Evolutionary conservation across 2,329 filamentous ascomycete species (phyloP).

Genomic region (Macroventuria anomochaeta): DNA sequence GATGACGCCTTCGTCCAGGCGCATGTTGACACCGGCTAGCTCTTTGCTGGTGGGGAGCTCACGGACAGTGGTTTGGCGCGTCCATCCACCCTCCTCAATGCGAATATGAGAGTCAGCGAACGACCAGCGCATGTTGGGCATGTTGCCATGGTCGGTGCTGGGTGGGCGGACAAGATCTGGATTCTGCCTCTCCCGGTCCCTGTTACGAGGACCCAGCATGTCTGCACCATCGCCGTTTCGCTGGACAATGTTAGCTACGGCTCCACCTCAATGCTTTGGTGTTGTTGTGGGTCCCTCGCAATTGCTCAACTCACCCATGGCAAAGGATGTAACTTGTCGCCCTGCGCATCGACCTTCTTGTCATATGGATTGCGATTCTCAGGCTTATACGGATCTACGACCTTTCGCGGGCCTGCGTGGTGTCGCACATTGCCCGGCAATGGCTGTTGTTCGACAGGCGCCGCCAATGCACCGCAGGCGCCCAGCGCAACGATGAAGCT

Average conservation of each 20-base stretch:
- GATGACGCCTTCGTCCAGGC: constrained; percentile 73
- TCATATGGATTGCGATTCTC: constrained; percentile 68
- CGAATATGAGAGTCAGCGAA: constrained; percentile 56
- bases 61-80: constrained; percentile 72
- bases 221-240: constrained; percentile 65
- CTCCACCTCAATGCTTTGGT: neutral
- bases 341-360: constrained; percentile 66
- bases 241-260: constrained; percentile 26
- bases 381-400: constrained; percentile 63
- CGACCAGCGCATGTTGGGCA: constrained; percentile 74
- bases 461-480: constrained; percentile 34
- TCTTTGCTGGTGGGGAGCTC: constrained; percentile 71
- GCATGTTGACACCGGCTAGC: constrained; percentile 79
- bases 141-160: constrained; percentile 73
- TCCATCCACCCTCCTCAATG: constrained; percentile 76
- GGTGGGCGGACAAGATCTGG: constrained; percentile 76
- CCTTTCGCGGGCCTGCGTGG: constrained; percentile 34
- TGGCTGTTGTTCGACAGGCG: constrained; percentile 49
- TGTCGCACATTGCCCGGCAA: constrained; percentile 37
- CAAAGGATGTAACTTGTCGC: constrained; percentile 66
- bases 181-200: constrained; percentile 70
- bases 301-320: constrained; percentile 53
- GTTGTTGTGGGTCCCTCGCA: neutral
- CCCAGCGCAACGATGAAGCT: constrained; percentile 39
- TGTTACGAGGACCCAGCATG: constrained; percentile 74